Conservation (phyloP, 2,329 filamentous ascomycete genomes). For the Claviceps maximensis region DNA sequence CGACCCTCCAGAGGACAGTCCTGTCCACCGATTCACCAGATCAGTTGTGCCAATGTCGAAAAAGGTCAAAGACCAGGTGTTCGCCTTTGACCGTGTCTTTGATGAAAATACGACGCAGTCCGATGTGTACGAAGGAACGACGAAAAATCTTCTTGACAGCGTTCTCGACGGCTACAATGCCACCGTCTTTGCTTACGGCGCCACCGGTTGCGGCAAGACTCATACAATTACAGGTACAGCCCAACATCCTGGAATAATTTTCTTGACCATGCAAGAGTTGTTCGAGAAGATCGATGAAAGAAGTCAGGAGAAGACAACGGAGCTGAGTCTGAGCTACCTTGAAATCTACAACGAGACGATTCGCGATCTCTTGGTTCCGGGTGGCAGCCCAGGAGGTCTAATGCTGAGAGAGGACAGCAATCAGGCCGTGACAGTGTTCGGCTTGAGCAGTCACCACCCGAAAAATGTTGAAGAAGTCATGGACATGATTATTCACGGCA, state of each 20-base stretch:
- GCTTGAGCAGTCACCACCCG: constrained; percentile 81
- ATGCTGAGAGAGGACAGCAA: constrained; percentile 94
- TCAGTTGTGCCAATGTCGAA: constrained; percentile 75
- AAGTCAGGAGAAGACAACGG: constrained; percentile 74
- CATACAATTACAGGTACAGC: constrained; percentile 92
- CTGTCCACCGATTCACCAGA: constrained; percentile 74
- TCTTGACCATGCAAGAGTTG: constrained; percentile 96
- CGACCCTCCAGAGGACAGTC: constrained; percentile 89
- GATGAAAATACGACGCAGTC: constrained; percentile 87
- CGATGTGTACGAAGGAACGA: constrained; percentile 92
- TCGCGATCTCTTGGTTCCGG: constrained; percentile 79
- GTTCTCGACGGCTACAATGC: constrained; percentile 97
- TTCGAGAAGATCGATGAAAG: constrained; percentile 92
- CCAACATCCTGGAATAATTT: constrained; percentile 93
- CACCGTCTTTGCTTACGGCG: constrained; percentile 95
- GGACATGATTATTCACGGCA: constrained; percentile 96
- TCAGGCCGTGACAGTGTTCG: constrained; percentile 80
- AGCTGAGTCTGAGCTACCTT: constrained; percentile 84
- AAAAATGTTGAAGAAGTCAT: constrained; percentile 91
- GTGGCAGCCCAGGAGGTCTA: constrained; percentile 67
- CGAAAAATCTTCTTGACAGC: constrained; percentile 77
- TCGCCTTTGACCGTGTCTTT: constrained; percentile 92
- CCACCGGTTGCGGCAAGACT: constrained; percentile 95
- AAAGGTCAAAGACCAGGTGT: constrained; percentile 93
- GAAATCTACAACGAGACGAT: constrained; percentile 99